Evolutionary conservation across 2,329 filamentous ascomycete species (phyloP).

Genomic region (Diplodia mutila): DNA sequence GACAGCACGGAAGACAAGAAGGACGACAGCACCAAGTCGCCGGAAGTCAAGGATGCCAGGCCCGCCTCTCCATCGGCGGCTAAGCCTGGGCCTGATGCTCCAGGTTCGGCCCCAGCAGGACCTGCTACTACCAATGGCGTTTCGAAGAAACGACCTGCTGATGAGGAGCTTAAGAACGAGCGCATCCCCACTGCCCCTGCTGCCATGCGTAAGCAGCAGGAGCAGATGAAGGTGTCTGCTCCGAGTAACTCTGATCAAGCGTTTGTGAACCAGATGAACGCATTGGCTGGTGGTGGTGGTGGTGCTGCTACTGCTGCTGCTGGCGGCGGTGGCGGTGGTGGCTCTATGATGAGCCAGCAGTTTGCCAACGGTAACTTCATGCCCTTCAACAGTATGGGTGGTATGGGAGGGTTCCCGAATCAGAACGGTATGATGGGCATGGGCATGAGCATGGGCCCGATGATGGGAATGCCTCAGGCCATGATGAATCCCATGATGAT

Average conservation of each 20-base stretch:
- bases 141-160: conserved; percentile 81
- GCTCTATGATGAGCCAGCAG: conserved; percentile 25
- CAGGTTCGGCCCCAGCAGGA: conserved; percentile 27
- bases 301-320: no score
- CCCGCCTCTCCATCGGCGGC: conserved; percentile 9
- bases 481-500: conserved; percentile 47
- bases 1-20: conserved; percentile 23
- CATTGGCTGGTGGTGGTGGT: conserved; percentile 36
- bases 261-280: conserved; percentile 52
- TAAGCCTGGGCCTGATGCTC: conserved; percentile 3
- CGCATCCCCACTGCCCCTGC: conserved; percentile 50
- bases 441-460: conserved; percentile 48
- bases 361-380: conserved; percentile 27
- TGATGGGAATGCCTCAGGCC: conserved; percentile 49
- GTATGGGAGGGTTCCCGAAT: conserved; percentile 46
- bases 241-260: conserved; percentile 42
- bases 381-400: conserved; percentile 43
- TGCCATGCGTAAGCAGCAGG: conserved; percentile 46
- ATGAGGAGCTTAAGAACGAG: conserved; percentile 62
- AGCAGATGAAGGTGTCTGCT: conserved; percentile 34
- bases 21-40: neutral
- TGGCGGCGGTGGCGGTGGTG: conserved; percentile 30
- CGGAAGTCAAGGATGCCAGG: conserved; percentile 23
- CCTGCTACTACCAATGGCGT: conserved; percentile 24
- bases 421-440: conserved; percentile 54